Conservation (phyloP, 768 basidiomycete genomes). For the Hygrophoropsis aurantiaca region DNA sequence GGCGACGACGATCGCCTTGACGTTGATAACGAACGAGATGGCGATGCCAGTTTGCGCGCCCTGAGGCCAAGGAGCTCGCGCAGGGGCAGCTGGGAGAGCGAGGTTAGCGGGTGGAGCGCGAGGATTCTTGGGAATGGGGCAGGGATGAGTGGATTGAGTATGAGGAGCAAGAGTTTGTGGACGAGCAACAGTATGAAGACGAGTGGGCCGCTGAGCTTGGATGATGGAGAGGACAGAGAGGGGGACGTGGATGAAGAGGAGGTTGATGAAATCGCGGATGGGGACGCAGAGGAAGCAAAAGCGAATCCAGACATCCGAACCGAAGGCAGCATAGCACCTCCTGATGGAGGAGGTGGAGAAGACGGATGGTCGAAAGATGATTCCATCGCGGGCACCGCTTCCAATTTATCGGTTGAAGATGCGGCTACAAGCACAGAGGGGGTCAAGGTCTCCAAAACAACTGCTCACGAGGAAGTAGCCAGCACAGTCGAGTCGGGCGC, state of each 20-base stretch:
- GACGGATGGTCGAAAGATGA: slow-evolving; percentile 7
- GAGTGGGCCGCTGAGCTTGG: slow-evolving; percentile 51
- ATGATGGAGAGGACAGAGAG: slow-evolving; percentile 36
- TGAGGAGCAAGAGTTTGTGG: slow-evolving; percentile 59
- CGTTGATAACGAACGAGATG: slow-evolving; percentile 54
- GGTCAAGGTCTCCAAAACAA: too few relatives aligned
- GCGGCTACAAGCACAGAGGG: slow-evolving; percentile 11
- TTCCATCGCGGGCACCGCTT: slow-evolving; percentile 2
- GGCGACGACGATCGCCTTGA: slow-evolving; percentile 67
- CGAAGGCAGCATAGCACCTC: slow-evolving; percentile 4
- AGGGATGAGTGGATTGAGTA: slow-evolving; percentile 46
- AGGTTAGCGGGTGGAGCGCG: slow-evolving; percentile 87
- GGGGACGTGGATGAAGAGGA: too few relatives aligned
- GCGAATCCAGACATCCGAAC: slow-evolving; percentile 6
- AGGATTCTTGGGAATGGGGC: slow-evolving; percentile 48
- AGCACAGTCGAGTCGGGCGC: too few relatives aligned
- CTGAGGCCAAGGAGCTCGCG: slow-evolving; percentile 82
- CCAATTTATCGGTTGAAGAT: slow-evolving; percentile 11
- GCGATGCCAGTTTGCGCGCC: slow-evolving; percentile 89
- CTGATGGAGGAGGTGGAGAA: slow-evolving; percentile 4
- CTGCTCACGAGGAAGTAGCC: too few relatives aligned
- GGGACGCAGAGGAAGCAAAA: slow-evolving; percentile 10
- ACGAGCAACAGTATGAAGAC: slow-evolving; percentile 61
- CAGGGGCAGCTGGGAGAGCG: slow-evolving; percentile 90
- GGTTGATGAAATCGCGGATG: slow-evolving; percentile 14